These are phyloP conservation scores for Scutellaria galericulata DNA, from an alignment of 257 asterid species.

Conservation along the genomic window DNA sequence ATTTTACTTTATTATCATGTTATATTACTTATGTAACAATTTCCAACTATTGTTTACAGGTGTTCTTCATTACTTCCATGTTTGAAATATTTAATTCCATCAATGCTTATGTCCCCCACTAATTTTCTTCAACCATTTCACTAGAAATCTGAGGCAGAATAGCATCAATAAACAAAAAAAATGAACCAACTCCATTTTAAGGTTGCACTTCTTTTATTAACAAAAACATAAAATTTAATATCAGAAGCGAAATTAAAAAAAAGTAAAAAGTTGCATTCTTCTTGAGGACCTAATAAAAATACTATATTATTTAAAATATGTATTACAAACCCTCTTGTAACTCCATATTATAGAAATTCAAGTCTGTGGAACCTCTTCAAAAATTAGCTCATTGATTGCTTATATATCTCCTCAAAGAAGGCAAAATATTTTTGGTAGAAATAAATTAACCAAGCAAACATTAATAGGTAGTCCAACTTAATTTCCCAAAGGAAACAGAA, in stretches of 20 bases:
- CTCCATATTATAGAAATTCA: neutral
- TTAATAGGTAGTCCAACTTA: neutral
- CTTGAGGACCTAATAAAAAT: neutral
- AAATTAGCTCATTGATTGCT: neutral
- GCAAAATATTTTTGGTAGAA: too few species aligned
- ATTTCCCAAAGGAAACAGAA: neutral
- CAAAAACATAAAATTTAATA: neutral
- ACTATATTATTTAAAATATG: neutral
- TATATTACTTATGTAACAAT: too few species aligned
- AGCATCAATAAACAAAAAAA: conserved; percentile 10
- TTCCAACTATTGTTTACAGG: too few species aligned
- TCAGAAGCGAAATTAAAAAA: too few species aligned
- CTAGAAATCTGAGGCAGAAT: conserved; percentile 54
- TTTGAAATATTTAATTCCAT: too few species aligned
- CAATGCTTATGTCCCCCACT: too few species aligned
- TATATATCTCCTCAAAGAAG: too few species aligned
- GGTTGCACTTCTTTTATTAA: neutral
- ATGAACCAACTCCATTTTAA: neutral
- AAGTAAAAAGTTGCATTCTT: too few species aligned
- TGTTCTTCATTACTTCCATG: too few species aligned
- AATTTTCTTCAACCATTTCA: conserved; percentile 75
- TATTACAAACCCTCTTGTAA: neutral
- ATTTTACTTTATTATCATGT: too few species aligned
- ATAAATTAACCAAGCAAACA: too few species aligned
- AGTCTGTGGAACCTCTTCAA: neutral